Percentiles rank a stretch among this genome's conserved stretches.
These are phyloP conservation scores for Brassica balearica DNA, from an alignment of 441 rosid genomes.

Conservation along the genomic window DNA sequence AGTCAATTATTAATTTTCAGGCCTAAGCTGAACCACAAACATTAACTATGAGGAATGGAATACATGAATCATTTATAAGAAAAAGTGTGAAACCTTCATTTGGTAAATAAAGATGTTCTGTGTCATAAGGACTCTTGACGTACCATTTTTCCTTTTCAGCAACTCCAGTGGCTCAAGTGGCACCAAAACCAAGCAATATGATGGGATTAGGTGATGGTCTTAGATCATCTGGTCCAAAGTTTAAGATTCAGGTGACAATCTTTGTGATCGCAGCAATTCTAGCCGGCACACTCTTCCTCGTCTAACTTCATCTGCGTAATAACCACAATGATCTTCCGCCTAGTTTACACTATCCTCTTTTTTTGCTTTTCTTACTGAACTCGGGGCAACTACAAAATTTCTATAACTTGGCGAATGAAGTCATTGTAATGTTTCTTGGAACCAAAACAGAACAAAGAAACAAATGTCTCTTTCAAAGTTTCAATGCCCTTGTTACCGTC, in stretches of 20 bases:
- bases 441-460: not conserved
- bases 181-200: constrained; percentile 3
- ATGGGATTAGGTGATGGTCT: not conserved
- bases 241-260: constrained; percentile 4
- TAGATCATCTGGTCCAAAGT: constrained; percentile 10
- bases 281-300: not conserved
- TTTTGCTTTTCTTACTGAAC: not conserved
- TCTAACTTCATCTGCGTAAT: not conserved
- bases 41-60: not conserved
- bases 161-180: constrained; percentile 12
- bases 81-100: not conserved
- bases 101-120: not conserved
- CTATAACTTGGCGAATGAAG: not conserved
- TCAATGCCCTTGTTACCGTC: not conserved
- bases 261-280: not conserved
- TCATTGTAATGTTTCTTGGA: constrained; percentile 2
- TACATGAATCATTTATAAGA: not conserved
- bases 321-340: not conserved
- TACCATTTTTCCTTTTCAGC: not conserved
- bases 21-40: not conserved
- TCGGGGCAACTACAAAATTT: not conserved
- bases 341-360: not conserved
- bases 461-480: not conserved
- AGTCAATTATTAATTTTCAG: not conserved
- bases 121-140: not conserved